These are phyloP conservation scores for Dactylonectria macrodidyma DNA, from an alignment of 2,329 filamentous ascomycete species.

Conservation along the genomic window DNA sequence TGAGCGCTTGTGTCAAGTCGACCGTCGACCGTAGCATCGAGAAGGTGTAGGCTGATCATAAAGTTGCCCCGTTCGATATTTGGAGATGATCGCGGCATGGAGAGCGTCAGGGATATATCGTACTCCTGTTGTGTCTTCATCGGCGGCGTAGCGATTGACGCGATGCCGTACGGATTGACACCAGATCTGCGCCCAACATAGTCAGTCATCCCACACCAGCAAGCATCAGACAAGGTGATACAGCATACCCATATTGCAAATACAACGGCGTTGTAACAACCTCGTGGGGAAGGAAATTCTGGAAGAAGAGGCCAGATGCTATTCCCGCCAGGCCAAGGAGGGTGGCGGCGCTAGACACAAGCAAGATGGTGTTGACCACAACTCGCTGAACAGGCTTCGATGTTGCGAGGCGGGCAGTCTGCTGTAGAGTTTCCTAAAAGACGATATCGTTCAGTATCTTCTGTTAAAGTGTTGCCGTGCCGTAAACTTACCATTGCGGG, in stretches of 20 bases:
- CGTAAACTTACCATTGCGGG: constrained; percentile 37
- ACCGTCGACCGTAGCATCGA: constrained; percentile 59
- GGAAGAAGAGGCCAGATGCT: constrained; percentile 68
- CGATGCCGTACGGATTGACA: constrained; percentile 67
- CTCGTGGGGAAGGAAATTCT: constrained; percentile 70
- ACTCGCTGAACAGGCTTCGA: constrained; percentile 67
- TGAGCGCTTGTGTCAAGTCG: constrained; percentile 47
- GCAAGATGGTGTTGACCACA: constrained; percentile 63
- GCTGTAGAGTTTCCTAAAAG: constrained; percentile 53
- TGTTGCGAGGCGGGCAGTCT: constrained; percentile 58
- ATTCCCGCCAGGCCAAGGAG: constrained; percentile 65
- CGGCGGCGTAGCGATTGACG: constrained; percentile 61
- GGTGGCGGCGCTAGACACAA: constrained; percentile 58
- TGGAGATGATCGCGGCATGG: constrained; percentile 81
- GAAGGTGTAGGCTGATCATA: constrained; percentile 87
- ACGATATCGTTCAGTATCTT: background rate
- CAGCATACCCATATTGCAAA: constrained; percentile 70
- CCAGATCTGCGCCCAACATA: constrained; percentile 56
- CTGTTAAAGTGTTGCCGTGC: background rate
- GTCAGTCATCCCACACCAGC: constrained; percentile 28
- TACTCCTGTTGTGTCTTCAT: constrained; percentile 84
- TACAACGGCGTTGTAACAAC: constrained; percentile 67
- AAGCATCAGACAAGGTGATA: background rate
- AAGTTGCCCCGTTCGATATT: constrained; percentile 91
- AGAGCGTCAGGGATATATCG: constrained; percentile 83